Base-by-base conservation (phyloP, 805 yeast genomes). In the Tetrapisispora phaffii region DNA sequence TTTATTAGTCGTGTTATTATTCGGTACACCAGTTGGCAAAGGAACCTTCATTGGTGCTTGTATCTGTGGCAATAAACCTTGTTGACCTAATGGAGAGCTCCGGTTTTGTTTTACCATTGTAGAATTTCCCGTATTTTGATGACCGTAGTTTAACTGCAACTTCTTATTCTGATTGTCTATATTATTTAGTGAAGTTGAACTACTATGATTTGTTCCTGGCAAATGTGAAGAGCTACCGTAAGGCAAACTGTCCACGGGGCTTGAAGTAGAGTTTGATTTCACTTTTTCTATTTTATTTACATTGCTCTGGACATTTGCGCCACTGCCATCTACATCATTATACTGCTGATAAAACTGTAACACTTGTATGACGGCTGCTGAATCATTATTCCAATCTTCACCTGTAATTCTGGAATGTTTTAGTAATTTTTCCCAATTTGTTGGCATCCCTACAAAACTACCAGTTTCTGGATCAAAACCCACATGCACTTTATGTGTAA, bases 321-420 rank as follows among this genome's bases (percentile, higher is more conserved):
- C n/a, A 8, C 3, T 13, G 12, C 33, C 57, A 24, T 33, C 58
- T 15, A 53, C 50, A 35, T 61, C 66, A 48, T 60, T 63, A 44
- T 64, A 71, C 51, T 69, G 73, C 48, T 70, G 74, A 47, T 86
- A 86, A 58, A 87, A 87, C 43, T 85, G 89, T 44, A 87, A 80
- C 31, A 86, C 94, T 58, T 87, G 95, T 67, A 85, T 84, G 19
- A 93, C 96, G 0, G 96, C 97, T 57, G 86, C 89, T 0, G 98
- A 97, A 62, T 93, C 89, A 52, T 84, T 85, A 57, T 83, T 79
- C 75, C 89, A 93, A 58, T 93, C 99, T 54, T 82, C 90, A 48
- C 80, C 81, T 3, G 96, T 85, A 52, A 93, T 88, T 45, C 96
- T 90, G 45, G 93, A 85, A 20, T 88, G 88, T 40, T 82, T 76